These are phyloP conservation scores for Discostella stelligeroides DNA, from an alignment of 108 stramenopile species.

Conservation along the genomic window DNA sequence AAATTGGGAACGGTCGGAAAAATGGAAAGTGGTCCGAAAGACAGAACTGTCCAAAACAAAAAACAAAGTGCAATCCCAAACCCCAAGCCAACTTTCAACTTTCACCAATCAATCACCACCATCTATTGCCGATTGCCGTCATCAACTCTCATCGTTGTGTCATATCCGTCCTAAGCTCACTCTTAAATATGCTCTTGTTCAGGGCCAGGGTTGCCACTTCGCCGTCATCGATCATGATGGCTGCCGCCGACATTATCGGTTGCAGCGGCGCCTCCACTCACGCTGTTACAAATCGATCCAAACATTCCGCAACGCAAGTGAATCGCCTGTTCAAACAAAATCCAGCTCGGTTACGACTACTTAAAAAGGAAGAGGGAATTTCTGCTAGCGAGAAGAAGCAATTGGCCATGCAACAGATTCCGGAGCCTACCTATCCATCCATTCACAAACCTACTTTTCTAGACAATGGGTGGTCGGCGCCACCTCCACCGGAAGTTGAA, in stretches of 20 bases:
- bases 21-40: too few species aligned
- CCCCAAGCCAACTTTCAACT: too few species aligned
- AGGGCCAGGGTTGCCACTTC: conserved; percentile 13
- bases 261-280: too few species aligned
- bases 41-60: too few species aligned
- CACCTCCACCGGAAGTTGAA: conserved; percentile 56
- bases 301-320: conserved; percentile 78
- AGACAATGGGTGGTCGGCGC: conserved; percentile 82
- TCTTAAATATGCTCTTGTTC: conserved; percentile 4
- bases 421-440: conserved; percentile 17
- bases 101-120: background rate
- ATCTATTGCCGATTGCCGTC: background rate
- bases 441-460: conserved; percentile 61
- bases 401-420: conserved; percentile 22
- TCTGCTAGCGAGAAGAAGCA: background rate
- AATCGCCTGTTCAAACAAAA: conserved; percentile 82
- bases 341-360: conserved; percentile 66
- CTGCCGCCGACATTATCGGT: conserved; percentile 14
- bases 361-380: conserved; percentile 35
- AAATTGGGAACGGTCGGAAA: background rate
- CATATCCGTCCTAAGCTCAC: conserved; percentile 23
- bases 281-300: conserved; percentile 58
- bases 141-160: background rate
- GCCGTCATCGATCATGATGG: too few species aligned
- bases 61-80: too few species aligned